A percentile compares a stretch with the other conserved stretches of the same genome.
These are phyloP conservation scores for Taiozyma sp. DNA, from an alignment of 1,139 yeast species.

Conservation along the genomic window DNA sequence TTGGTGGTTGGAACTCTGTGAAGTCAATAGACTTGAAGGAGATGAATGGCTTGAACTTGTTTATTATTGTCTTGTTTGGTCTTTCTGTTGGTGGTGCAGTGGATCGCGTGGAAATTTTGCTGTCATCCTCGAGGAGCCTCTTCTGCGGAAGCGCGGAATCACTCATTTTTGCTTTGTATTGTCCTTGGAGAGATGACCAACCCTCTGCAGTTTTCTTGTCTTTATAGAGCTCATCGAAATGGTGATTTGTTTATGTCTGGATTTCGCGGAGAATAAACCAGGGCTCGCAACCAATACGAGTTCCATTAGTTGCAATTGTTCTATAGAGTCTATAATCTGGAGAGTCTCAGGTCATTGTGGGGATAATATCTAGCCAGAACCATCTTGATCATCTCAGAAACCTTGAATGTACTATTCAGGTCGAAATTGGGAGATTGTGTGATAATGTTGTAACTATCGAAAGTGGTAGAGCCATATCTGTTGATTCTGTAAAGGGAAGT, in stretches of 20 bases:
- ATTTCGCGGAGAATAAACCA: neutral
- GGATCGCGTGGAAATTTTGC: neutral
- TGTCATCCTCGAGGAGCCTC: constrained; percentile 4
- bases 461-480: neutral
- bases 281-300: neutral
- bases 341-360: neutral
- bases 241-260: neutral
- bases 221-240: neutral
- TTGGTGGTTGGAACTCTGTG: constrained; percentile 9
- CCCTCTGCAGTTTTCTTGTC: neutral
- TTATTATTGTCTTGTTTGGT: constrained; percentile 24
- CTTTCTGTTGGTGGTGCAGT: constrained; percentile 8
- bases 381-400: neutral
- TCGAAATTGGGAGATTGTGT: constrained; percentile 2
- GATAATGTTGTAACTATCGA: neutral
- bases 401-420: neutral
- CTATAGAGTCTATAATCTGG: neutral
- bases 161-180: neutral
- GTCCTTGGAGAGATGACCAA: too few species aligned
- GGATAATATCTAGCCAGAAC: neutral
- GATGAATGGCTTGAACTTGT: constrained; percentile 39
- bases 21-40: constrained; percentile 36
- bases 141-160: constrained; percentile 13
- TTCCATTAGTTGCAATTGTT: neutral
- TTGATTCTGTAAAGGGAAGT: neutral